These are phyloP conservation scores for Nicotiana attenuata DNA, from an alignment of 257 asterid species.

Conservation along the genomic window DNA sequence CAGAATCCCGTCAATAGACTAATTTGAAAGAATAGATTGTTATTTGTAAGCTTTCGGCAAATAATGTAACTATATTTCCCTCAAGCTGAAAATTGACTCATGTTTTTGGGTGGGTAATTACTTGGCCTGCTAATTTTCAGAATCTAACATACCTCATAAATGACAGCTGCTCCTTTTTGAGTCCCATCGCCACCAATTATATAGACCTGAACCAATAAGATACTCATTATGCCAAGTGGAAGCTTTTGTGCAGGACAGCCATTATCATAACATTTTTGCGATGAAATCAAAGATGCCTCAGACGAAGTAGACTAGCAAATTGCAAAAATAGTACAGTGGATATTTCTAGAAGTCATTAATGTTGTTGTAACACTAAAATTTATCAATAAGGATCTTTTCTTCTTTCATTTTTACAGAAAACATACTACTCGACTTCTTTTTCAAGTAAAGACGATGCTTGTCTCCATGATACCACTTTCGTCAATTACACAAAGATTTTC, in stretches of 20 bases:
- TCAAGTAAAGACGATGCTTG: background rate
- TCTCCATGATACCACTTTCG: background rate
- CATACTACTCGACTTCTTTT: background rate
- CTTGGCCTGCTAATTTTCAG: background rate
- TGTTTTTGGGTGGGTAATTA: background rate
- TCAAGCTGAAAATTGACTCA: background rate
- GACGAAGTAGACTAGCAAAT: background rate
- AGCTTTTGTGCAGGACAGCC: background rate
- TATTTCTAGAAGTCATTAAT: background rate
- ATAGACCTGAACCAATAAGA: conserved; percentile 66
- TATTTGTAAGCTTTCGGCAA: background rate
- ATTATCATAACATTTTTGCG: background rate
- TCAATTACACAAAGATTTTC: background rate
- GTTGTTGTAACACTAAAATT: background rate
- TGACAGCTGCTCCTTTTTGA: conserved; percentile 81
- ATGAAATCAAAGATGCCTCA: background rate
- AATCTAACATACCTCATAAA: conserved; percentile 57
- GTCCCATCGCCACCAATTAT: conserved; percentile 99
- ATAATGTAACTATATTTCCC: background rate
- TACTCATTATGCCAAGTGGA: conserved; percentile 28
- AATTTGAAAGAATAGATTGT: background rate
- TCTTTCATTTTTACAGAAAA: background rate
- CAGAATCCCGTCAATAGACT: background rate
- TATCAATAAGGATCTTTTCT: background rate
- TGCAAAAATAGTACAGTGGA: background rate